Percentiles rank a stretch among this genome's conserved stretches.
These are phyloP conservation scores for Hanseniaspora opuntiae DNA, from an alignment of 805 yeast genomes.

Conservation along the genomic window DNA sequence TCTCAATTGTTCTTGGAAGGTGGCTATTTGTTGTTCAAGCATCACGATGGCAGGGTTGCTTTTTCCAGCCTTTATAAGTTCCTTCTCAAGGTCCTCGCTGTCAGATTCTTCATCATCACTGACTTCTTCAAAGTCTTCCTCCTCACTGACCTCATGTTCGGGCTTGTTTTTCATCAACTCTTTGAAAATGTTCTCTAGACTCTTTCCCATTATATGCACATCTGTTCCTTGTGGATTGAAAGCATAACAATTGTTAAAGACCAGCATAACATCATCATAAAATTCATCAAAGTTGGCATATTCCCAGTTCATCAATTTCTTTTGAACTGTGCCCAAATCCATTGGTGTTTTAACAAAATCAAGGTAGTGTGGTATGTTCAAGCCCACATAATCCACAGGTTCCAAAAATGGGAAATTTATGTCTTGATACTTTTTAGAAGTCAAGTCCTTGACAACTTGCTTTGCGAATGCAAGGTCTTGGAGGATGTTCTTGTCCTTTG, in stretches of 20 bases:
- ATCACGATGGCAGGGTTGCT: slow-evolving; percentile 84
- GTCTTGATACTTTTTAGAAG: slow-evolving; percentile 67
- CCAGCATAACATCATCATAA: slow-evolving; percentile 66
- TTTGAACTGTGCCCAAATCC: slow-evolving; percentile 80
- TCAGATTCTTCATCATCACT: slow-evolving; percentile 23
- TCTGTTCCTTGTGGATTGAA: slow-evolving; percentile 97
- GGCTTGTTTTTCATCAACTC: slow-evolving; percentile 83
- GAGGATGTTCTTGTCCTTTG: slow-evolving; percentile 80
- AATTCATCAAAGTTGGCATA: slow-evolving; percentile 83
- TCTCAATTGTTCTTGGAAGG: slow-evolving; percentile 75
- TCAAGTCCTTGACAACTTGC: slow-evolving; percentile 67
- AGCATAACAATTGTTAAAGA: slow-evolving; percentile 76
- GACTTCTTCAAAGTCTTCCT: slow-evolving; percentile 26
- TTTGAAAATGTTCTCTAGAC: slow-evolving; percentile 73
- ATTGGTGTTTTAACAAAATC: slow-evolving; percentile 83
- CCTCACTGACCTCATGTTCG: slow-evolving; percentile 29
- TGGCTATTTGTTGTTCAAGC: slow-evolving; percentile 69
- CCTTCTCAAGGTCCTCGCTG: slow-evolving; percentile 44
- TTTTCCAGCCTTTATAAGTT: slow-evolving; percentile 46
- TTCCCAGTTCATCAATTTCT: slow-evolving; percentile 70
- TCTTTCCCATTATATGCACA: slow-evolving; percentile 88
- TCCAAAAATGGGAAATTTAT: slow-evolving; percentile 80
- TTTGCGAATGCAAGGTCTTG: slow-evolving; percentile 80
- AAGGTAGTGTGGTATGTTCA: slow-evolving; percentile 79
- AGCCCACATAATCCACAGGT: slow-evolving; percentile 91